A percentile compares a stretch with the other conserved stretches of the same genome.
These are phyloP conservation scores for Ganoderma sinense DNA, from an alignment of 1,284 basidiomycete species.

Conservation along the genomic window DNA sequence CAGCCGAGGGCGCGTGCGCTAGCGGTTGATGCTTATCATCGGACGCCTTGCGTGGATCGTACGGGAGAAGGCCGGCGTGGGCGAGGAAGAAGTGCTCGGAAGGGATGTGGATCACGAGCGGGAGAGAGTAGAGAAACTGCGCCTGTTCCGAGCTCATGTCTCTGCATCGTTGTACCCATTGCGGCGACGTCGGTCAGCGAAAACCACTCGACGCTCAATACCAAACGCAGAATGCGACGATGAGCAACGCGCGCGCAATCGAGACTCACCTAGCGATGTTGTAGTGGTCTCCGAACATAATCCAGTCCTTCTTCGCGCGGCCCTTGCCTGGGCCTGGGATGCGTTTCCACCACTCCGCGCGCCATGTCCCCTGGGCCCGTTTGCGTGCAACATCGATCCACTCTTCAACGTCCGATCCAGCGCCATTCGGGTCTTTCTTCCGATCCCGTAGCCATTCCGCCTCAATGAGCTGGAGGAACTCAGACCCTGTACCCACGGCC, in stretches of 20 bases:
- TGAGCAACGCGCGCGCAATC: not conserved
- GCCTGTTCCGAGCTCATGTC: slow-evolving; percentile 67
- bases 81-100: slow-evolving; percentile 80
- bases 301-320: slow-evolving; percentile 70
- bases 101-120: slow-evolving; percentile 80
- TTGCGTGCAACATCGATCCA: slow-evolving; percentile 53
- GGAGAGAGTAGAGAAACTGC: slow-evolving; percentile 73
- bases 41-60: slow-evolving; percentile 61
- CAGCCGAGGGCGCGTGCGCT: slow-evolving; percentile 58
- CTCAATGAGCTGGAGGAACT: slow-evolving; percentile 59
- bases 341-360: slow-evolving; percentile 54
- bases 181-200: slow-evolving; percentile 4
- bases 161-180: slow-evolving; percentile 34
- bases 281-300: slow-evolving; percentile 80
- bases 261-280: slow-evolving; percentile 63
- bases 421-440: slow-evolving; percentile 33
- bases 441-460: slow-evolving; percentile 48
- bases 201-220: not conserved
- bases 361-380: slow-evolving; percentile 42
- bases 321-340: slow-evolving; percentile 42
- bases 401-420: slow-evolving; percentile 46
- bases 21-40: slow-evolving; percentile 70
- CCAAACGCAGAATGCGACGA: not conserved
- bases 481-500: slow-evolving; percentile 50
- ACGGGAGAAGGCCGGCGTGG: slow-evolving; percentile 84